A percentile compares a stretch with the other conserved stretches of the same genome.
Evolutionary conservation across 129 eudicot genomes (phyloP).

Genomic region (Cynara cardunculus): DNA sequence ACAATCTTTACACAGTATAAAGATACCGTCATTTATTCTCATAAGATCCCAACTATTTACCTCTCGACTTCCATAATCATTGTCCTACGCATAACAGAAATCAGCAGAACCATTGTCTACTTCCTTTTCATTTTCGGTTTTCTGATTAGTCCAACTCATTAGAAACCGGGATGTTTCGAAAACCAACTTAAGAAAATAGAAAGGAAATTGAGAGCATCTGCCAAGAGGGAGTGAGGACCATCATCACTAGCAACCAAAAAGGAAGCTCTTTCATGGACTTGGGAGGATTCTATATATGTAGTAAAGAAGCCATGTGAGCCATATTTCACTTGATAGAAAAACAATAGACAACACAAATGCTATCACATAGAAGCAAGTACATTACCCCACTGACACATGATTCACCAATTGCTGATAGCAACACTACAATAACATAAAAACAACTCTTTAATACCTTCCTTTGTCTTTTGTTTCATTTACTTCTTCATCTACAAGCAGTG

Average conservation of each 20-base stretch:
- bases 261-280: conserved; percentile 17
- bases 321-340: conserved; percentile 25
- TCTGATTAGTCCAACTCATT: background rate
- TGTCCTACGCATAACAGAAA: background rate
- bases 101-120: background rate
- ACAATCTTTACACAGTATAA: background rate
- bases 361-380: background rate
- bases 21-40: background rate
- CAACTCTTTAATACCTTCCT: conserved; percentile 12
- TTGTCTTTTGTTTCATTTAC: conserved; percentile 1
- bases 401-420: conserved; percentile 23
- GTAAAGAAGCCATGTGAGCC: conserved; percentile 38
- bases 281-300: conserved; percentile 14
- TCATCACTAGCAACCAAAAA: conserved; percentile 30
- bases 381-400: conserved; percentile 29
- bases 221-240: conserved; percentile 26
- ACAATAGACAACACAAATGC: conserved; percentile 9
- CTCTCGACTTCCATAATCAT: conserved; percentile 8
- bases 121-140: background rate
- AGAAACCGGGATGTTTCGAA: conserved; percentile 5
- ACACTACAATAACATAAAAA: conserved; percentile 24
- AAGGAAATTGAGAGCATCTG: background rate
- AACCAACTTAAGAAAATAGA: background rate
- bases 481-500: background rate
- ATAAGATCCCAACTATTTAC: background rate